Percentiles rank a stretch among this genome's conserved stretches.
These are phyloP conservation scores for Tritrichomonas musculus DNA, from an alignment of 208 protist species.

Conservation along the genomic window DNA sequence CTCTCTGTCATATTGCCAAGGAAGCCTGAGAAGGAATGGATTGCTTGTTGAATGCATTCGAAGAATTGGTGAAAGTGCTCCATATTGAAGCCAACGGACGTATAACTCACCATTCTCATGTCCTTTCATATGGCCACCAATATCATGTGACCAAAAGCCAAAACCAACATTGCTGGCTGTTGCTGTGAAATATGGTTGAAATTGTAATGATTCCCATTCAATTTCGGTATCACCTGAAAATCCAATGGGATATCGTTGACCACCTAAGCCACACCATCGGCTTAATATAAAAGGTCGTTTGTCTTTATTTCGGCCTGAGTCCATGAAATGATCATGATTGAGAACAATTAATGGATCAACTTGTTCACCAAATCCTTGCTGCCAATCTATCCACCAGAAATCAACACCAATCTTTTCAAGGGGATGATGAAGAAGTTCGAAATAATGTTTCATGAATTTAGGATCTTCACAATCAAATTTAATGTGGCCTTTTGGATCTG, in stretches of 20 bases:
- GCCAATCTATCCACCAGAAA: slow-evolving; percentile 5
- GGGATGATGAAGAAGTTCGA: neutral
- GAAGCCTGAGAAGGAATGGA: neutral
- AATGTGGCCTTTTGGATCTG: neutral
- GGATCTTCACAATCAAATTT: neutral
- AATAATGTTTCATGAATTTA: too few species aligned
- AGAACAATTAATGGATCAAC: neutral
- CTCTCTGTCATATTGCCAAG: neutral
- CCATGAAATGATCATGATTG: neutral
- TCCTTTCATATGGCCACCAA: neutral
- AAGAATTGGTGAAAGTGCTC: neutral
- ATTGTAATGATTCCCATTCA: neutral
- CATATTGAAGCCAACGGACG: neutral
- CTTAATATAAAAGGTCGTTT: neutral
- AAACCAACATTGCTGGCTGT: neutral
- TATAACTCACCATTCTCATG: neutral
- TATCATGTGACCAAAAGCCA: slow-evolving; percentile 23
- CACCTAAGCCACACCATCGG: neutral
- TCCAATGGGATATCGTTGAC: neutral
- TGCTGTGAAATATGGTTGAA: neutral
- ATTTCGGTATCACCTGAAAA: neutral
- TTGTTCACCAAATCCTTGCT: neutral
- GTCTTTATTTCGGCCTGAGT: neutral
- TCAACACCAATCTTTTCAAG: neutral
- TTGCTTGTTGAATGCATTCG: neutral